Base-by-base conservation (phyloP, 2,329 filamentous ascomycete species). In the Pyricularia pennisetigena region DNA sequence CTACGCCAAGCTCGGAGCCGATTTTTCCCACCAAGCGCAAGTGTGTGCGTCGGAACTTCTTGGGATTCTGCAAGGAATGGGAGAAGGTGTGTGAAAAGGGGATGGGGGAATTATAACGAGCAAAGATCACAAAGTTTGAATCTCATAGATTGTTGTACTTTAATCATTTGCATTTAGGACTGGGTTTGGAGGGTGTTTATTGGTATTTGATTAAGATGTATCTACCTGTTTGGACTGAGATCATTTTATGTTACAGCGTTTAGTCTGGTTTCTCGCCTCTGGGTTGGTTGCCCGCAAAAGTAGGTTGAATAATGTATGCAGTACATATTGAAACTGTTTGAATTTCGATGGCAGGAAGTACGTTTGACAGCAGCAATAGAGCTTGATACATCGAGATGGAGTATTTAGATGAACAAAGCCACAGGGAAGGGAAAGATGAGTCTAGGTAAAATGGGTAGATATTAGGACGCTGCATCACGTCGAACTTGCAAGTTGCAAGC, bases 1-100 rank as follows among this genome's bases (percentile, higher is more conserved):
- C 68, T 16, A 64, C 28, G 4, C 70, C 73, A 0, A 73, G 71
- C 10, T 71, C 72, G 49, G n/a, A 62, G 10, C 67, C 73, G 26
- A 71, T 74, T 32, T 70, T 73, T 20, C 61, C 66, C 10, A 71
- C 74, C 24, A 73, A 72, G 67, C 74, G 71, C 28, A 75, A 72
- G 4, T 83, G 82, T 68, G 69, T 75, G 8, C 73, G 70, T 16
- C 76, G 79, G 65, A 78, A 73, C 69, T 82, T 80, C 80, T 70
- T 82, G 26, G 80, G 81, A 2, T 68, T 76, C 30, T 83, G 82
- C 69, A 78, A 78, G 67, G 75, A 79, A 49, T 79, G 78, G 77
- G 73, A 74, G 2, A 70, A 65, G 9, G 71, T 72, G 2, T 73
- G 72, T 6, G 68, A 72, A 26, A 72, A 72, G 9, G 74, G 71